Evolutionary conservation across 371 early-diverging fungal species (phyloP).

Genomic region (Thermomucor indicae-seudaticae): DNA sequence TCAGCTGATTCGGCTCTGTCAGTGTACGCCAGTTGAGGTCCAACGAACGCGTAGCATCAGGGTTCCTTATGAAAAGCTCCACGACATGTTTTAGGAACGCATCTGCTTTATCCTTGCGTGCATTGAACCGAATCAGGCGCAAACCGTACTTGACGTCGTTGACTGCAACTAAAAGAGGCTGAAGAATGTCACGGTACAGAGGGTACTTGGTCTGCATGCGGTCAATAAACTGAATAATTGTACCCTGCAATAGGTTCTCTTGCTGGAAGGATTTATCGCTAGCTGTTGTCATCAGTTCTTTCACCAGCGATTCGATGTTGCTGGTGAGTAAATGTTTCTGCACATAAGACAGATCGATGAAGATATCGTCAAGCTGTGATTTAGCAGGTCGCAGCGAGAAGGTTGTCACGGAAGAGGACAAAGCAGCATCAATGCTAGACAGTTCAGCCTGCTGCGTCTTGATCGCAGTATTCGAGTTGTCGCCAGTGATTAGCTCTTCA

Average conservation of each 20-base stretch:
- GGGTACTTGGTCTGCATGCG: slow-evolving; percentile 55
- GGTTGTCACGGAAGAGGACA: slow-evolving; percentile 35
- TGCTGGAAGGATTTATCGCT: slow-evolving; percentile 40
- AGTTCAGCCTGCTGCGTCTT: slow-evolving; percentile 18
- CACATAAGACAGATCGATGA: slow-evolving; percentile 71
- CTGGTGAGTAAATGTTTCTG: slow-evolving; percentile 61
- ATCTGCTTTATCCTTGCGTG: slow-evolving; percentile 22
- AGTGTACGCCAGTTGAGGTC: slow-evolving; percentile 45
- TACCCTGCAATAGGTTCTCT: slow-evolving; percentile 69
- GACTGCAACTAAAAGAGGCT: slow-evolving; percentile 67
- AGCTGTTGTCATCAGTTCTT: slow-evolving; percentile 28
- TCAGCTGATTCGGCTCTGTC: slow-evolving; percentile 38
- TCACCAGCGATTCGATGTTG: slow-evolving; percentile 40
- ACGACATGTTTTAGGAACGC: slow-evolving; percentile 36
- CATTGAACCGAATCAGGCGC: slow-evolving; percentile 46
- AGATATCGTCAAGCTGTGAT: slow-evolving; percentile 71
- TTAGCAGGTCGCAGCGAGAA: slow-evolving; percentile 67
- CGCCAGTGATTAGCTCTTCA: slow-evolving; percentile 59
- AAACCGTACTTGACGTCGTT: slow-evolving; percentile 80
- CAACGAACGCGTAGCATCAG: slow-evolving; percentile 32
- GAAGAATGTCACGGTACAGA: slow-evolving; percentile 73
- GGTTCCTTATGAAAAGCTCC: slow-evolving; percentile 41
- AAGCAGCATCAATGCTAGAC: slow-evolving; percentile 17
- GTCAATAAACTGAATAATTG: slow-evolving; percentile 66
- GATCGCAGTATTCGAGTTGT: slow-evolving; percentile 44